Conservation (phyloP, 2,329 filamentous ascomycete species). For the Colletotrichum gloeosporioides region DNA sequence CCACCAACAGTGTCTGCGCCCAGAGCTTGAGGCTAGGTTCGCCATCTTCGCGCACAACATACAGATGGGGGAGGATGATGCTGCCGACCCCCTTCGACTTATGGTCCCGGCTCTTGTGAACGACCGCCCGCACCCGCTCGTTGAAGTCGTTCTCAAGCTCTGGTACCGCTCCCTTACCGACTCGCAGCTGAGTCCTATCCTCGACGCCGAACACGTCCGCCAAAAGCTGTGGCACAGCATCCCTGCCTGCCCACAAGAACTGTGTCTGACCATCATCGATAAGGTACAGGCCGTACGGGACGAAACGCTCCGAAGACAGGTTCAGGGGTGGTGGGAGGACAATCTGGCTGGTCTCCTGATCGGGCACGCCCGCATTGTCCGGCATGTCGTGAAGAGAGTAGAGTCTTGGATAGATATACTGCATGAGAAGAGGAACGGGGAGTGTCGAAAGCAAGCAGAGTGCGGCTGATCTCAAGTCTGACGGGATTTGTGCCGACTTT, state of each 20-base stretch:
- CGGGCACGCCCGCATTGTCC: constrained; percentile 85
- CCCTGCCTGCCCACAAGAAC: constrained; percentile 94
- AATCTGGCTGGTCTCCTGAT: constrained; percentile 87
- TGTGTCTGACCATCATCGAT: constrained; percentile 98
- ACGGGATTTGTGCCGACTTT: constrained; percentile 92
- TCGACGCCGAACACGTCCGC: constrained; percentile 88
- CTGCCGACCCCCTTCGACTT: constrained; percentile 87
- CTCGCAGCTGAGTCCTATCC: constrained; percentile 83
- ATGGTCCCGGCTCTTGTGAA: constrained; percentile 92
- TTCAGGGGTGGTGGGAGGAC: constrained; percentile 85
- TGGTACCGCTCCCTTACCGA: constrained; percentile 88
- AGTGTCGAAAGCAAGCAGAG: constrained; percentile 94
- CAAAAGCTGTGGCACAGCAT: constrained; percentile 88
- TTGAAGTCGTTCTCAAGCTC: constrained; percentile 96
- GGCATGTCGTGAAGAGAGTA: constrained; percentile 97
- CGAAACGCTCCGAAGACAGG: constrained; percentile 85
- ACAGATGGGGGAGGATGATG: constrained; percentile 90
- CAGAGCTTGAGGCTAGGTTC: constrained; percentile 94
- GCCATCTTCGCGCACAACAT: constrained; percentile 92
- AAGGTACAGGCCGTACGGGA: constrained; percentile 90
- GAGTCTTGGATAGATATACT: constrained; percentile 87
- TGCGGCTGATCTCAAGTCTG: constrained; percentile 90
- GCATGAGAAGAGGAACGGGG: constrained; percentile 85
- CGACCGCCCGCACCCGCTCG: constrained; percentile 86
- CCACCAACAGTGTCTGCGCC: constrained; percentile 94